Evolutionary conservation across 2,329 filamentous ascomycete genomes (phyloP).

Genomic region (Juglanconis oblonga): DNA sequence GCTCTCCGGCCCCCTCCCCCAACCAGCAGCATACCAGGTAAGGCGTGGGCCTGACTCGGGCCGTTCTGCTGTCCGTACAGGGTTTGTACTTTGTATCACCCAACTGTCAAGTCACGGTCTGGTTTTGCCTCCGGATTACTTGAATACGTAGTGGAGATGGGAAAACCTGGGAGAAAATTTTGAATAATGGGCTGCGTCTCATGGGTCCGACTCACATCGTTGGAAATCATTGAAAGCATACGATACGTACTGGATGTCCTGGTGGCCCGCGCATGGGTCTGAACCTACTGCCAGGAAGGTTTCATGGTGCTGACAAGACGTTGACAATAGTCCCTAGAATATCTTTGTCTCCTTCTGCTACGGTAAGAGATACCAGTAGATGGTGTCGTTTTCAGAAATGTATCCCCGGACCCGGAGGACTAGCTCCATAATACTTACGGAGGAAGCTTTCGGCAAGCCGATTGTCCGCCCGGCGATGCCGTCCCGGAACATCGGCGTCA

Average conservation of each 20-base stretch:
- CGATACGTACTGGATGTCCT: too few species aligned
- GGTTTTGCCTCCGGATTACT: background rate
- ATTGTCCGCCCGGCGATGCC: background rate
- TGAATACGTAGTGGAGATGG: background rate
- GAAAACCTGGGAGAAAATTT: background rate
- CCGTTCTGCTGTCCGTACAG: background rate
- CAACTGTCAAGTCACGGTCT: background rate
- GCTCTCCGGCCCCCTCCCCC: too few species aligned
- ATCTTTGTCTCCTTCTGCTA: too few species aligned
- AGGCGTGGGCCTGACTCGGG: too few species aligned
- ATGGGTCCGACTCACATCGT: background rate
- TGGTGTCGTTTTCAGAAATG: too few species aligned
- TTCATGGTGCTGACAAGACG: too few species aligned
- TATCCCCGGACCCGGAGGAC: background rate
- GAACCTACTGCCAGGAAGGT: too few species aligned
- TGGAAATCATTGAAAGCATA: background rate
- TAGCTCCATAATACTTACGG: background rate
- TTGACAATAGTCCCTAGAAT: too few species aligned
- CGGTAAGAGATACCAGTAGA: too few species aligned
- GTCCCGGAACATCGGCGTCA: background rate
- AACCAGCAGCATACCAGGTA: too few species aligned
- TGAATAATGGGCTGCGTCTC: background rate
- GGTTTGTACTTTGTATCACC: background rate
- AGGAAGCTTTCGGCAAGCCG: background rate
- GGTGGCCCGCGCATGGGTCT: too few species aligned